Percentiles rank a stretch among this genome's conserved stretches.
These are phyloP conservation scores for Plasmodium coatneyi DNA, from an alignment of 169 alveolate genomes.

Conservation along the genomic window DNA sequence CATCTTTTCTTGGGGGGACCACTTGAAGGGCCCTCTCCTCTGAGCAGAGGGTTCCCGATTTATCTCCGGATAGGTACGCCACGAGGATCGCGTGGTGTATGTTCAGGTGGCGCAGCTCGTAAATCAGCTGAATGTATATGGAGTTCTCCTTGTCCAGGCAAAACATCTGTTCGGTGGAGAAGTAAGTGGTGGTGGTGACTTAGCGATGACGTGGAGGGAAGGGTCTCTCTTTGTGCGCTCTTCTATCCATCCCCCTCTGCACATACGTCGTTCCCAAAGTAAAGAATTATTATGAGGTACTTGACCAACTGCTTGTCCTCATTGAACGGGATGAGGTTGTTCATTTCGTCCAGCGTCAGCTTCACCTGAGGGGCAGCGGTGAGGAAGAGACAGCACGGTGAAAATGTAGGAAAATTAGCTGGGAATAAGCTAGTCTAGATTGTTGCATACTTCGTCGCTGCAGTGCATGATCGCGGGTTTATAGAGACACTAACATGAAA, in stretches of 20 bases:
- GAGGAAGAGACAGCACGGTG: not conserved
- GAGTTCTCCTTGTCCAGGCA: conserved; percentile 73
- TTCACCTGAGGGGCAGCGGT: conserved; percentile 2
- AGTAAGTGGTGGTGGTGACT: not conserved
- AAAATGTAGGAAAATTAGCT: not conserved
- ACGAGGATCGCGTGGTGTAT: conserved; percentile 60
- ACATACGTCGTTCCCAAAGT: conserved; percentile 64
- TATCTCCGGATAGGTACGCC: conserved; percentile 52
- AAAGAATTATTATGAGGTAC: conserved; percentile 60
- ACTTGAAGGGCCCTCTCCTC: not conserved
- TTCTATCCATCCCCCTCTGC: not conserved
- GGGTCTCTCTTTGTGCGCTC: not conserved
- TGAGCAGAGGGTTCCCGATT: conserved; percentile 51
- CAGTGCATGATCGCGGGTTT: not conserved
- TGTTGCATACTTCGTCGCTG: not conserved
- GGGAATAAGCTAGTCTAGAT: not conserved
- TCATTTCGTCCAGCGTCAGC: conserved; percentile 52
- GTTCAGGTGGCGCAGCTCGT: conserved; percentile 36
- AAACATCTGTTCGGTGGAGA: conserved; percentile 7
- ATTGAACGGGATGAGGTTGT: conserved; percentile 70
- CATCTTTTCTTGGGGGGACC: not conserved
- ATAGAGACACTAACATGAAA: not conserved
- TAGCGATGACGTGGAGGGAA: not conserved
- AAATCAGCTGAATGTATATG: conserved; percentile 46
- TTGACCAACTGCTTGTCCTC: conserved; percentile 39